Evolutionary conservation across 495 filamentous ascomycete species (phyloP).

Genomic region (Podospora appendiculata): DNA sequence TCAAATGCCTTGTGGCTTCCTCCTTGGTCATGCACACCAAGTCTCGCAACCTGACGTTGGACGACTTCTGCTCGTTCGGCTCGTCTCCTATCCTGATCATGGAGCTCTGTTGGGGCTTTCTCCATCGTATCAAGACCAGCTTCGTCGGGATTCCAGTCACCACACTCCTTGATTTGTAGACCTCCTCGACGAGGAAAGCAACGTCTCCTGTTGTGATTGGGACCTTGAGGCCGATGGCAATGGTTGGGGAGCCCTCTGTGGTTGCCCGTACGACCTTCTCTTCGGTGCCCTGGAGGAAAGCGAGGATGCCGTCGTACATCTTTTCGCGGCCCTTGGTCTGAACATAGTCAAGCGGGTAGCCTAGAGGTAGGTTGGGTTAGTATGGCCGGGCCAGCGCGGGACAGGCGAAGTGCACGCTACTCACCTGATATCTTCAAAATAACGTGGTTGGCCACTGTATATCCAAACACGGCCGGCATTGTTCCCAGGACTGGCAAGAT

Average conservation of each 20-base stretch:
- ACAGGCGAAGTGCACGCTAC: background rate
- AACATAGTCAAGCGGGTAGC: conserved; percentile 80
- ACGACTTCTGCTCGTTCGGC: conserved; percentile 57
- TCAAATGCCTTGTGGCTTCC: conserved; percentile 74
- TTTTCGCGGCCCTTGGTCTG: conserved; percentile 78
- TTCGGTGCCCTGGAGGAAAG: conserved; percentile 61
- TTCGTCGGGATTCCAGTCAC: conserved; percentile 74
- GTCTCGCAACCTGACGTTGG: conserved; percentile 56
- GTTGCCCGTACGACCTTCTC: conserved; percentile 58
- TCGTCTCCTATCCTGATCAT: conserved; percentile 38
- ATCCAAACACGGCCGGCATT: conserved; percentile 95
- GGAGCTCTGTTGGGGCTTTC: conserved; percentile 36
- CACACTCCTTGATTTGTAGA: conserved; percentile 75
- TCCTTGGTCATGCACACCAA: conserved; percentile 97
- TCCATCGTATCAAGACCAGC: conserved; percentile 71
- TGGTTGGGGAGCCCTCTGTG: conserved; percentile 46
- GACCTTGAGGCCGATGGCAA: conserved; percentile 60
- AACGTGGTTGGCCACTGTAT: conserved; percentile 82
- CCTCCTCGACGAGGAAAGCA: conserved; percentile 81
- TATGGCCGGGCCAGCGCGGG: background rate
- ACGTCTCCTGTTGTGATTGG: conserved; percentile 73
- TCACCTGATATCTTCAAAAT: conserved; percentile 67
- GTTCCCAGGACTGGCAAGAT: conserved; percentile 93
- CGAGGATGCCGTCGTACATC: conserved; percentile 76
- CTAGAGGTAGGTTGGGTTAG: conserved; percentile 18